Evolutionary conservation across 2,329 filamentous ascomycete genomes (phyloP).

Genomic region (Trichophyton mentagrophytes): DNA sequence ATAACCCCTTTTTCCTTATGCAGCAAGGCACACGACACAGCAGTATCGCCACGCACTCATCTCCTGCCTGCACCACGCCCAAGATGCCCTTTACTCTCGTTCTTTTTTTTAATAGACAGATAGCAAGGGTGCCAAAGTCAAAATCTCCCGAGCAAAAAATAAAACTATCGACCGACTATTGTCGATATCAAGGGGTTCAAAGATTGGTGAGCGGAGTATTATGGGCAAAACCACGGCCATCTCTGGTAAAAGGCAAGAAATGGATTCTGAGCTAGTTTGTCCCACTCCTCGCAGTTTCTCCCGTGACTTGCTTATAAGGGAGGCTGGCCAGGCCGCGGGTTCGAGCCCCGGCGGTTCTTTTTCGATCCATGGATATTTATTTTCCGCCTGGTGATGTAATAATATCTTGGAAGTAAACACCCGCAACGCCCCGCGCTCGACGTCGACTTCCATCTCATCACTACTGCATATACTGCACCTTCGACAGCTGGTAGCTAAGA

Average conservation of each 20-base stretch:
- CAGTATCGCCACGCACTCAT: background rate
- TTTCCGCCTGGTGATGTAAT: background rate
- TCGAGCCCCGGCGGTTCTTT: slow-evolving; percentile 18
- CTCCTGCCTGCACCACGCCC: background rate
- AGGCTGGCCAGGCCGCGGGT: slow-evolving; percentile 11
- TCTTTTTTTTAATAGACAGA: background rate
- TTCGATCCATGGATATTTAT: background rate
- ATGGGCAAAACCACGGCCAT: slow-evolving; percentile 55
- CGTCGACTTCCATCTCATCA: background rate
- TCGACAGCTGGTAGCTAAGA: slow-evolving; percentile 6
- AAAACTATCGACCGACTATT: slow-evolving; percentile 33
- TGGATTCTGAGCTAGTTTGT: slow-evolving; percentile 59
- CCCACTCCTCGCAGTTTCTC: slow-evolving; percentile 43
- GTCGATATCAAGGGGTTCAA: slow-evolving; percentile 38
- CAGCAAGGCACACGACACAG: background rate
- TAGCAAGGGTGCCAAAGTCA: background rate
- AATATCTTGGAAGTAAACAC: too few species aligned
- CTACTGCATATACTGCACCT: background rate
- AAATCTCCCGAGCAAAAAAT: slow-evolving; percentile 15
- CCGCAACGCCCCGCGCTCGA: background rate
- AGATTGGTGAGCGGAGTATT: slow-evolving; percentile 48
- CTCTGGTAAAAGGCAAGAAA: slow-evolving; percentile 73
- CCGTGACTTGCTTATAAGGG: slow-evolving; percentile 6
- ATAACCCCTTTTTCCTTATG: background rate
- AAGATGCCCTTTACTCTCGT: background rate